These are phyloP conservation scores for Phycomyces nitens DNA, from an alignment of 192 early-diverging fungal species.

Conservation along the genomic window DNA sequence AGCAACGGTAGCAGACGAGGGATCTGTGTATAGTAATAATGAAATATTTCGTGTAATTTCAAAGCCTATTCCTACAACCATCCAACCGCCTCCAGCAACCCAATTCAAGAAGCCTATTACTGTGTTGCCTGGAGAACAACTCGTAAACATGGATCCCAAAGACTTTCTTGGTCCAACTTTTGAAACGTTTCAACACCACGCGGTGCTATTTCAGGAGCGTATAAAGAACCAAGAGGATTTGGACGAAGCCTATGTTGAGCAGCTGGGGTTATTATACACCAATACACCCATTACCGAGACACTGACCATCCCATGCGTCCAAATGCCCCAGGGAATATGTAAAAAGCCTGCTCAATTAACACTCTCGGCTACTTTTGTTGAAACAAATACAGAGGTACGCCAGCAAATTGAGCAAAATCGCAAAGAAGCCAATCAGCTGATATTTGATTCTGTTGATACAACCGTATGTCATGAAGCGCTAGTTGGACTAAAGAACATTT, in stretches of 20 bases:
- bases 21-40: background rate
- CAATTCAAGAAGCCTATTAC: background rate
- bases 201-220: slow-evolving; percentile 15
- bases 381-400: slow-evolving; percentile 32
- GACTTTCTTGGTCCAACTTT: slow-evolving; percentile 22
- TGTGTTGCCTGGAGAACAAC: background rate
- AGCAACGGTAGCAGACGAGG: background rate
- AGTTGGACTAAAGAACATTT: background rate
- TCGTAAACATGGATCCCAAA: slow-evolving; percentile 14
- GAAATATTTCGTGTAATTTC: background rate
- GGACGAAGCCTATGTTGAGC: slow-evolving; percentile 31
- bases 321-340: slow-evolving; percentile 33
- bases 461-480: background rate
- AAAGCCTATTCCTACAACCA: background rate
- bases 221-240: slow-evolving; percentile 26
- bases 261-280: slow-evolving; percentile 35
- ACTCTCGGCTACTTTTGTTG: slow-evolving; percentile 17
- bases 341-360: slow-evolving; percentile 27
- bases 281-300: slow-evolving; percentile 30
- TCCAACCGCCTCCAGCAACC: slow-evolving; percentile 7
- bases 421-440: slow-evolving; percentile 15
- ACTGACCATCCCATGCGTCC: slow-evolving; percentile 37
- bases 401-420: slow-evolving; percentile 33
- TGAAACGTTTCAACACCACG: slow-evolving; percentile 22
- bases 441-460: slow-evolving; percentile 27